A percentile compares a stretch with the other conserved stretches of the same genome.
Conservation (phyloP, 495 filamentous ascomycete species). For the Penicillium bovifimosum region DNA sequence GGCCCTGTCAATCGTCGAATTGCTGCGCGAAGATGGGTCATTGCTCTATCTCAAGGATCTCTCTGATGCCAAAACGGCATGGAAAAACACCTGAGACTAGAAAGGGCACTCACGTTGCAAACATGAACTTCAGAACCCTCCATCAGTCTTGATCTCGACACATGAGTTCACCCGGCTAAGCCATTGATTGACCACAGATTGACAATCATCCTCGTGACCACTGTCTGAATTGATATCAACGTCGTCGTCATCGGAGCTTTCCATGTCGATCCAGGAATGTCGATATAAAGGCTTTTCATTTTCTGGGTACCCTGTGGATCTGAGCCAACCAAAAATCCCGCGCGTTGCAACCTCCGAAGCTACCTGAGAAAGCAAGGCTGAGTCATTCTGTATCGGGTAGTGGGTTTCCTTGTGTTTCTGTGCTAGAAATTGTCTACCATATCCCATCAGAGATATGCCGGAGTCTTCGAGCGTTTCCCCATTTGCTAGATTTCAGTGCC, state of each 20-base stretch:
- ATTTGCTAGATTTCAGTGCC: slow-evolving; percentile 22
- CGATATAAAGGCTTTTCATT: slow-evolving; percentile 25
- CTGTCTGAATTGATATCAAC: slow-evolving; percentile 6
- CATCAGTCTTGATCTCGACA: neutral
- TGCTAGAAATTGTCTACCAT: neutral
- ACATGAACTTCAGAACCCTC: too few species aligned
- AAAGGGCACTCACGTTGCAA: neutral
- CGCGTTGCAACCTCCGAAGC: slow-evolving; percentile 12
- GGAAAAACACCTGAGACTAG: too few species aligned
- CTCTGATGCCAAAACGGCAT: too few species aligned
- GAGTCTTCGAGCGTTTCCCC: slow-evolving; percentile 9
- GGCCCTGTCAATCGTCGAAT: too few species aligned
- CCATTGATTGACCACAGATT: neutral
- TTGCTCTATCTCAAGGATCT: too few species aligned
- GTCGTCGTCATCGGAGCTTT: slow-evolving; percentile 21
- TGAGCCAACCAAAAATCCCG: slow-evolving; percentile 20
- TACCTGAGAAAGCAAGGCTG: neutral
- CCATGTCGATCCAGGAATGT: slow-evolving; percentile 29
- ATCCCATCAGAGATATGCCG: too few species aligned
- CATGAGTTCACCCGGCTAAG: too few species aligned
- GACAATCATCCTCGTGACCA: neutral
- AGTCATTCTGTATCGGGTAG: neutral
- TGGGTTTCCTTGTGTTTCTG: neutral
- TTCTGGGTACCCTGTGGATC: slow-evolving; percentile 12
- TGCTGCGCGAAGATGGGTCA: too few species aligned